Evolutionary conservation across 371 early-diverging fungal genomes (phyloP), one percentile per base, ranked within the genome.

Genomic region (Mortierella sp.): DNA sequence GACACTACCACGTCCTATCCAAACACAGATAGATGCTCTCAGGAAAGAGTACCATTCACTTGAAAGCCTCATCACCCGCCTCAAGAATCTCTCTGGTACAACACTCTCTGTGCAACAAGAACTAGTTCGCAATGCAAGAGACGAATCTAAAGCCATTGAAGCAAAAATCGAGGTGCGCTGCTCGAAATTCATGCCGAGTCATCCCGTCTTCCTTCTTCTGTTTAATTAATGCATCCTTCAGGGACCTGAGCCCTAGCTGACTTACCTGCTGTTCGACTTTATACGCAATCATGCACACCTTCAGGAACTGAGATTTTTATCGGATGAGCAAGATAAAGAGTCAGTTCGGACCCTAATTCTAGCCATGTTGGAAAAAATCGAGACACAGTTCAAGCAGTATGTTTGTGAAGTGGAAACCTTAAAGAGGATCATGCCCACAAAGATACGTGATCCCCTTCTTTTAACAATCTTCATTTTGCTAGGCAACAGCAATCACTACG

Each of bases 281-380:
- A 1, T n/a, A 28, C 28, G 28, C 2, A 28, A 28, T 28, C 28
- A 28, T 28, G 28, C 28, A 28, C 2, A 16, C 52, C 7, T 67
- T 55, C 75, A 93, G 93, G 76, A 83, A 28, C 63, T 91, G 16
- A 85, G 84, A 33, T 74, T 85, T 60, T 60, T 87, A 11, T 89
- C 91, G 15, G 92, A 93, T 47, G 89, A 91, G 81, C 88, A 92
- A 72, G 92, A 92, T 53, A 78, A 78, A 43, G 88, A 89, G 50
- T 41, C 87, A 6, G 84, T 88, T 47, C 86, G 86, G 38, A 61
- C 73, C 10, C 57, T 72, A 11, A 85, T 92, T 33, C 66, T 92
- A 33, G 71, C 83, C 5, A 79, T 86, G 77, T 69, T 91, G 52
- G 80, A 74, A 19, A 87, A 89, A 77, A 89, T 92, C 48, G 90